Conservation (phyloP, 768 basidiomycete species). For the Leccinum pellstonianum region DNA sequence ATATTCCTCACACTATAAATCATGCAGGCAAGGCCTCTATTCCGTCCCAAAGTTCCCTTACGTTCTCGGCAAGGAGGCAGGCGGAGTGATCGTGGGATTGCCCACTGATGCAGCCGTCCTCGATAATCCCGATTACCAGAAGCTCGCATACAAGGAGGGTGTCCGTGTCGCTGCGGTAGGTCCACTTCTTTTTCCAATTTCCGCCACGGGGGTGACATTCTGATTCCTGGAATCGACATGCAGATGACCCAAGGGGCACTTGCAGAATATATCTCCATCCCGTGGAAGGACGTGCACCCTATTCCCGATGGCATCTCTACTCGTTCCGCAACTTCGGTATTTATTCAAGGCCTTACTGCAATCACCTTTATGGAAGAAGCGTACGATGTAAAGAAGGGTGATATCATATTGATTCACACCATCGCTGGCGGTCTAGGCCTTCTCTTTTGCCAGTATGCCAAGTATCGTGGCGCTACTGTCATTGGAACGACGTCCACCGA, state of each 20-base stretch:
- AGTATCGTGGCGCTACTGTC: conserved; percentile 76
- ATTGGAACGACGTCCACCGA: conserved; percentile 90
- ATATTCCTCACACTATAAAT: neutral
- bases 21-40: conserved; percentile 61
- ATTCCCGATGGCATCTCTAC: conserved; percentile 64
- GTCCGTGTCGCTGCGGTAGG: conserved; percentile 63
- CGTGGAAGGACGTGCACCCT: conserved; percentile 59
- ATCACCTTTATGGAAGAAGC: conserved; percentile 79
- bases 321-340: conserved; percentile 60
- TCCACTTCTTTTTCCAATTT: neutral
- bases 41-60: conserved; percentile 56
- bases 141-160: conserved; percentile 65
- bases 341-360: conserved; percentile 79
- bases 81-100: conserved; percentile 73
- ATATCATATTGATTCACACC: conserved; percentile 83
- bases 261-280: conserved; percentile 70
- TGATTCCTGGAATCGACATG: neutral
- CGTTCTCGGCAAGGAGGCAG: conserved; percentile 73
- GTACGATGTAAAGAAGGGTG: conserved; percentile 77
- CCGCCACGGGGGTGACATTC: neutral
- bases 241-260: conserved; percentile 53
- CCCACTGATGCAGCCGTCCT: conserved; percentile 66
- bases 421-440: conserved; percentile 88
- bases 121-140: conserved; percentile 60
- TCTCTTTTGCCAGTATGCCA: conserved; percentile 65